Conservation (phyloP, 208 protist genomes). For the Balamuthia mandrillaris region DNA sequence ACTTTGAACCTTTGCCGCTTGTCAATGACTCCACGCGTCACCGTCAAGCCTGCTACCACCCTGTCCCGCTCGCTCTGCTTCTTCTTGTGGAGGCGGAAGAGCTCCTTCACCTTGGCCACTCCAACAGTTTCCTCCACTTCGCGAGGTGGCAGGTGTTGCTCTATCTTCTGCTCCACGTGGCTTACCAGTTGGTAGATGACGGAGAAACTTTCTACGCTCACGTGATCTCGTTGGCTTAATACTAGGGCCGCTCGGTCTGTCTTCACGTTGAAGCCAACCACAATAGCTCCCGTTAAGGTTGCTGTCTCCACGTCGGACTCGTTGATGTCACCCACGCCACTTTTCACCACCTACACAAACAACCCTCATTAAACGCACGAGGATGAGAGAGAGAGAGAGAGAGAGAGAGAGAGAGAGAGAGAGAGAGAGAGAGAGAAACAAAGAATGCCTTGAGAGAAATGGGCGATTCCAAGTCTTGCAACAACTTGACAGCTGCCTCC, state of each 20-base stretch:
- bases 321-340: slow-evolving; percentile 40
- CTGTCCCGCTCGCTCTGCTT: slow-evolving; percentile 20
- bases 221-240: neutral
- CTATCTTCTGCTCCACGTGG: slow-evolving; percentile 41
- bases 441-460: neutral
- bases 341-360: slow-evolving; percentile 27
- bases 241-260: neutral
- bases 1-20: neutral
- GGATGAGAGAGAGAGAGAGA: neutral
- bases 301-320: slow-evolving; percentile 47
- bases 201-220: slow-evolving; percentile 37
- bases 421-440: neutral
- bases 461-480: slow-evolving; percentile 2
- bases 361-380: slow-evolving; percentile 55
- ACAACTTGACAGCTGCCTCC: slow-evolving; percentile 32
- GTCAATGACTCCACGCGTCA: slow-evolving; percentile 45
- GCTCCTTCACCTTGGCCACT: slow-evolving; percentile 42
- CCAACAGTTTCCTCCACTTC: slow-evolving; percentile 37
- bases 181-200: slow-evolving; percentile 71
- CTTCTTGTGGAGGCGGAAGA: slow-evolving; percentile 41
- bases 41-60: slow-evolving; percentile 50
- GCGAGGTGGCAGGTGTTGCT: slow-evolving; percentile 7
- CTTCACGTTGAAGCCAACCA: slow-evolving; percentile 59
- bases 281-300: slow-evolving; percentile 13
- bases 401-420: neutral